phyloP scores from a whole-genome alignment of 495 filamentous ascomycete species.

The Neurospora hispaniola region DNA sequence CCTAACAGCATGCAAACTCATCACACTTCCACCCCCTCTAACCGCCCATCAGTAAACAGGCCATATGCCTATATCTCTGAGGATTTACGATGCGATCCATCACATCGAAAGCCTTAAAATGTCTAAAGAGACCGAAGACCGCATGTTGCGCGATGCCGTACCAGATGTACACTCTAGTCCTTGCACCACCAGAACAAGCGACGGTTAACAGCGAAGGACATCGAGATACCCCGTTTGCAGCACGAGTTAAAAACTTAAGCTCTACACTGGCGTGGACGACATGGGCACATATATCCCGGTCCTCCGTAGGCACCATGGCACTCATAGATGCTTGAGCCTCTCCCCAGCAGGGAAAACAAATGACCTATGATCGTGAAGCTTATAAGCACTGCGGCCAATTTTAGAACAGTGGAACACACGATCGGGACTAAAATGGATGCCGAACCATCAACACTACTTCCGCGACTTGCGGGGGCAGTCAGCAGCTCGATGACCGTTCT shows the following conservation, averaged over 20 bases:
- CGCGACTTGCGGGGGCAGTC: slow-evolving; percentile 22
- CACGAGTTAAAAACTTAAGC: neutral
- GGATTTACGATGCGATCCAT: neutral
- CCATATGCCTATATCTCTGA: neutral
- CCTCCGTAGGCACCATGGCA: neutral
- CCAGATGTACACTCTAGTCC: neutral
- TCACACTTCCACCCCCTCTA: neutral
- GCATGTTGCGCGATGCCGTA: neutral
- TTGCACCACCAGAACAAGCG: neutral
- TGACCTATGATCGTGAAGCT: neutral
- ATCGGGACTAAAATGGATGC: neutral
- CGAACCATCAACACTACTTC: neutral
- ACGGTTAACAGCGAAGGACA: neutral
- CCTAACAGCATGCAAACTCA: neutral
- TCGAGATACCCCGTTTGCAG: neutral
- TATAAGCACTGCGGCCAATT: neutral
- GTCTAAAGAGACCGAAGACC: neutral
- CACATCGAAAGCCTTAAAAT: neutral
- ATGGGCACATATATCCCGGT: neutral
- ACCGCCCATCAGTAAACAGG: neutral
- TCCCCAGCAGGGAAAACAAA: neutral
- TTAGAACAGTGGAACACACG: neutral
- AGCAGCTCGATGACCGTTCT: slow-evolving; percentile 17
- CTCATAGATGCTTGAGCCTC: neutral
- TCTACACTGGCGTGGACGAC: neutral